phyloP scores from a whole-genome alignment of 192 early-diverging fungal species.

The Coemansia sp. region DNA sequence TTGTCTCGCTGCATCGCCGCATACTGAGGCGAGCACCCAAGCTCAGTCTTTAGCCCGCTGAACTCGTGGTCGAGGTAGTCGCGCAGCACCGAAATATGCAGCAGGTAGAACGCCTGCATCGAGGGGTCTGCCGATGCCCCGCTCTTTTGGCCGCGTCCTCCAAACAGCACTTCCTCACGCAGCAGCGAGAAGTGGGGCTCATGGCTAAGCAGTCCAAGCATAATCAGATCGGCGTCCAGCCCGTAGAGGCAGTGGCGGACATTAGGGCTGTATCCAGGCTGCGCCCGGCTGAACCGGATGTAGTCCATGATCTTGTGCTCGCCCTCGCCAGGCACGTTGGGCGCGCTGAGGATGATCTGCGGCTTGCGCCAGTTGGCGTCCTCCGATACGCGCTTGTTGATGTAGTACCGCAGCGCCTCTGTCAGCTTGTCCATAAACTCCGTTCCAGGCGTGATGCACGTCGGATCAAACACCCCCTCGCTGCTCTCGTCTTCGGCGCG shows the following conservation, averaged over 20 bases:
- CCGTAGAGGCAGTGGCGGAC: conserved; percentile 96
- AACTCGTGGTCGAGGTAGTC: conserved; percentile 96
- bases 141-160: conserved; percentile 36
- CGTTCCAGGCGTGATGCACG: conserved; percentile 98
- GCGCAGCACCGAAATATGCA: conserved; percentile 85
- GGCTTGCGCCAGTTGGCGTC: conserved; percentile 90
- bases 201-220: conserved; percentile 94
- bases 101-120: conserved; percentile 68
- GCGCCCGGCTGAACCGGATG: conserved; percentile 83
- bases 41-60: conserved; percentile 34
- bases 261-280: conserved; percentile 85
- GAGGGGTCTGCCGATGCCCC: conserved; percentile 38
- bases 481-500: conserved; percentile 70
- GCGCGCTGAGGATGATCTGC: conserved; percentile 92
- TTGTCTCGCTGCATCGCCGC: conserved; percentile 35
- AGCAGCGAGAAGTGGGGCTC: conserved; percentile 97
- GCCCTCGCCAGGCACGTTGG: conserved; percentile 95
- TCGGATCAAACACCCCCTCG: conserved; percentile 88
- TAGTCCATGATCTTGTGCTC: conserved; percentile 99
- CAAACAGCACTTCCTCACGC: conserved; percentile 93
- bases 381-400: conserved; percentile 85
- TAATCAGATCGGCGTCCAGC: conserved; percentile 97
- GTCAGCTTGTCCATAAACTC: conserved; percentile 95
- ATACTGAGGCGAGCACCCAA: conserved; percentile 60
- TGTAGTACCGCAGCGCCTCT: conserved; percentile 85